Evolutionary conservation across 2,329 filamentous ascomycete species (phyloP).

Genomic region (Thyridium curvatum): DNA sequence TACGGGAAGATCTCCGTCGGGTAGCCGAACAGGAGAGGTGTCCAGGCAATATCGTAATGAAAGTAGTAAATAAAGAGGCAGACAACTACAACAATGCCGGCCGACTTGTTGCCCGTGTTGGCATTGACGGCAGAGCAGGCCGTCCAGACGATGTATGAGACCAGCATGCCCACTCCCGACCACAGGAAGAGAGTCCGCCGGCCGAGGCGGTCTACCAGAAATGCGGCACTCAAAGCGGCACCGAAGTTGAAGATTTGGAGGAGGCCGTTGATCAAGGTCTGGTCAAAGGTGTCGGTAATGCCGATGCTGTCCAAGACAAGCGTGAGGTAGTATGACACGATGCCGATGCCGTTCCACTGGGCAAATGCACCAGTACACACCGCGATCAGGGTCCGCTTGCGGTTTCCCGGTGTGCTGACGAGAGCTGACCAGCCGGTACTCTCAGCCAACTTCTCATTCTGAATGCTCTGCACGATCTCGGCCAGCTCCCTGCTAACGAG

Average conservation of each 20-base stretch:
- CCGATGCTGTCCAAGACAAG: slow-evolving; percentile 26
- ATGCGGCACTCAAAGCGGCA: slow-evolving; percentile 25
- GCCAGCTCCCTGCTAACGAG: neutral
- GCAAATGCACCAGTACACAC: slow-evolving; percentile 4
- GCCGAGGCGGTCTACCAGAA: slow-evolving; percentile 34
- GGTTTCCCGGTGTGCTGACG: slow-evolving; percentile 5
- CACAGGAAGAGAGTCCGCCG: slow-evolving; percentile 30
- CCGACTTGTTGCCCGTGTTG: slow-evolving; percentile 16
- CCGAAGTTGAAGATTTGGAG: slow-evolving; percentile 27
- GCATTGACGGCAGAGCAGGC: slow-evolving; percentile 24
- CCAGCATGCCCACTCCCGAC: slow-evolving; percentile 26
- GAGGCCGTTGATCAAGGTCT: slow-evolving; percentile 14
- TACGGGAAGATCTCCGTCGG: slow-evolving; percentile 32
- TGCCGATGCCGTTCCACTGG: slow-evolving; percentile 8
- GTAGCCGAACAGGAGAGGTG: slow-evolving; percentile 38
- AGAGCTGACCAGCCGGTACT: neutral
- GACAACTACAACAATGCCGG: slow-evolving; percentile 38
- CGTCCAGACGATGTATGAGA: slow-evolving; percentile 30
- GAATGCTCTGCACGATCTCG: slow-evolving; percentile 1
- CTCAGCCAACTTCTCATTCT: neutral
- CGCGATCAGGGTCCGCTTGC: slow-evolving; percentile 5
- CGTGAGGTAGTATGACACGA: slow-evolving; percentile 24
- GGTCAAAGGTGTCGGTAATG: slow-evolving; percentile 21
- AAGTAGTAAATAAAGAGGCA: slow-evolving; percentile 42
- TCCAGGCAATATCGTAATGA: slow-evolving; percentile 38